Conservation (phyloP, 129 eudicot genomes). For the Erigeron canadensis region DNA sequence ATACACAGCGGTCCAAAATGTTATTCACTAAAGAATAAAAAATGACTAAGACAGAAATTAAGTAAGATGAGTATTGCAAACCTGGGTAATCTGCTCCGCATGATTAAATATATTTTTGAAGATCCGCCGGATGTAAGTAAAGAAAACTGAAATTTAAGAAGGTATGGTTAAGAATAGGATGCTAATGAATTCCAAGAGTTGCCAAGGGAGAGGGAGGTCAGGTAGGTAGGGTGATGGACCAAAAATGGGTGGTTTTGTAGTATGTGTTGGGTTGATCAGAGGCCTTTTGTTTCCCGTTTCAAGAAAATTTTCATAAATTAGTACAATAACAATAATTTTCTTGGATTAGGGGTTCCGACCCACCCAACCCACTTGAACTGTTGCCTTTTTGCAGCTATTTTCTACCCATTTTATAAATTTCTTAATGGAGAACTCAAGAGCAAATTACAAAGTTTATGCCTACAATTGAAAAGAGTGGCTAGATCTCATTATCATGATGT, state of each 20-base stretch:
- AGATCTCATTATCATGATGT: background rate
- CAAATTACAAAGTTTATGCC: background rate
- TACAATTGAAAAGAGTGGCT: background rate
- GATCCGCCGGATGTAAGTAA: conserved; percentile 76
- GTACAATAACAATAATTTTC: too few species aligned
- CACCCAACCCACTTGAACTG: background rate
- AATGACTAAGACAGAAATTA: background rate
- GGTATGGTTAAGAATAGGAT: conserved; percentile 1
- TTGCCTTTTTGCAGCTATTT: background rate
- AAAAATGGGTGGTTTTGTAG: background rate
- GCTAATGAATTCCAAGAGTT: background rate
- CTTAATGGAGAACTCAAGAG: background rate
- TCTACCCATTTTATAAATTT: background rate
- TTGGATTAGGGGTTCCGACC: background rate
- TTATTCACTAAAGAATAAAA: background rate
- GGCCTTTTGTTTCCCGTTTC: too few species aligned
- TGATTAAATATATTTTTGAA: conserved; percentile 80
- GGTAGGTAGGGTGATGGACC: background rate
- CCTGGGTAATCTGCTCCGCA: conserved; percentile 92
- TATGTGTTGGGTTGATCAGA: background rate
- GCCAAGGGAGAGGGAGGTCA: background rate
- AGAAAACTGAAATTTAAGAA: conserved; percentile 66
- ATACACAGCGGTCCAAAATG: background rate
- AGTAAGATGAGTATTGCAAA: conserved; percentile 22
- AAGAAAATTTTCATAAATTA: too few species aligned